Percentiles rank a stretch among this genome's conserved stretches.
These are phyloP conservation scores for Jacaranda mimosifolia DNA, from an alignment of 257 asterid genomes.

Conservation along the genomic window DNA sequence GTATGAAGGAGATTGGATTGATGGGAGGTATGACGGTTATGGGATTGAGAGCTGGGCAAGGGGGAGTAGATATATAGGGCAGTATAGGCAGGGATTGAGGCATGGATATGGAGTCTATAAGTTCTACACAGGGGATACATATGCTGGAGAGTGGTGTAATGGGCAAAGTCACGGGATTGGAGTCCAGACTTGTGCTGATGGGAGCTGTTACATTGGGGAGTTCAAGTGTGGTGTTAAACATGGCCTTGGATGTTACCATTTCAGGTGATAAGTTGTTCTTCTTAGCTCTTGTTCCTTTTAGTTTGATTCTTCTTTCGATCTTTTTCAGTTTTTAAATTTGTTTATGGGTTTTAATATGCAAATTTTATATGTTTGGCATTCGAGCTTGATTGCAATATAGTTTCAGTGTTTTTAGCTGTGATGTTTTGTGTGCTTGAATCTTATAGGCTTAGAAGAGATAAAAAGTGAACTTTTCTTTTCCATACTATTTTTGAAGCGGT, in stretches of 20 bases:
- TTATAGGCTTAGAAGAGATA: conserved; percentile 24
- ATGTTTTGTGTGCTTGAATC: conserved; percentile 15
- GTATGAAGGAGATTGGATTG: conserved; percentile 97
- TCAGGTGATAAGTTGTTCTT: conserved; percentile 60
- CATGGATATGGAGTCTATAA: conserved; percentile 87
- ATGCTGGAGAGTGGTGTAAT: conserved; percentile 90
- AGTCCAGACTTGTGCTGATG: conserved; percentile 90
- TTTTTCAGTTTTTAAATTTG: neutral
- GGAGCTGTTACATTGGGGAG: conserved; percentile 84
- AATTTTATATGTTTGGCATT: neutral
- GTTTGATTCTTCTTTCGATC: neutral
- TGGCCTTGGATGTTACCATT: conserved; percentile 94
- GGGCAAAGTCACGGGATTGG: conserved; percentile 97
- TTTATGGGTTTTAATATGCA: neutral
- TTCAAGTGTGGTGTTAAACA: conserved; percentile 92
- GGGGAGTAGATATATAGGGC: conserved; percentile 90
- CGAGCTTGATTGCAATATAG: neutral
- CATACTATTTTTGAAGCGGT: too few relatives aligned
- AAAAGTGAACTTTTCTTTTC: conserved; percentile 12
- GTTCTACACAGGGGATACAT: conserved; percentile 84
- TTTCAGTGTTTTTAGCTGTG: neutral
- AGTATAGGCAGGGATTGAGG: conserved; percentile 79
- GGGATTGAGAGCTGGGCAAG: conserved; percentile 95
- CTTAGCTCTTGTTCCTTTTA: neutral
- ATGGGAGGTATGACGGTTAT: conserved; percentile 89